Evolutionary conservation across 2,329 filamentous ascomycete genomes (phyloP), one percentile per base, ranked within the genome.

Genomic region (Calonectria leucothoes): DNA sequence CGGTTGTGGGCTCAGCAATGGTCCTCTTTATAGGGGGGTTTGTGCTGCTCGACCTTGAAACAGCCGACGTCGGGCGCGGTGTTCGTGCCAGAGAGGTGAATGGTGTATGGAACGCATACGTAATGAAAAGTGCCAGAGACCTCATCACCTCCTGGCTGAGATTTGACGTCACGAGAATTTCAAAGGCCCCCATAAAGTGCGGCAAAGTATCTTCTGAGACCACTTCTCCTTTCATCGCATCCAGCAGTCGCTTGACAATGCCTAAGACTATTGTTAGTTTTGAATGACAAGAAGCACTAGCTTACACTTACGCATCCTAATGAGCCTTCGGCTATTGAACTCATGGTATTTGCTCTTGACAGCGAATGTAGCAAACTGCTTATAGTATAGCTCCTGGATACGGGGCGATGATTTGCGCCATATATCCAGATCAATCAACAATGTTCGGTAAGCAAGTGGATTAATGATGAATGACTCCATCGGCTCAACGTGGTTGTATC

Each of bases 401-500:
- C 92, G 89, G 6, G 91, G 82, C 39, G 94, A 93, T 27, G 94
- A 94, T 83, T 92, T 93, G 76, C 96, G 91, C 97, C 97, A 99
- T 25, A 96, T 94, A 80, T 98, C 96, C 77, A 97, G 91, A 83
- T 99, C 97, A 68, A 98, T 94, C 33, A 99, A 89, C 23, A 99
- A 88, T 39, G 98, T 93, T 57, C 97, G 93, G 84, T 98, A 99
- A 5, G 96, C 97, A 74, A 99, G 89, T 0, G 97, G 96, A 79
- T 99, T 99, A 78, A 98, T 94, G 82, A 99, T 97, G 79, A 98
- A 94, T 1, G 96, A 98, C 71, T 96, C 93, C 71, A 95, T 91
- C 0, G 95, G 94, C 39, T 92, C 89, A n/a, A 90, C 87, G 76
- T 93, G 92, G 74, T 96, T 93, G 83, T 98, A 98, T 4, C 97